Evolutionary conservation across 257 asterid genomes (phyloP).

Genomic region (Nicotiana obtusifolia): DNA sequence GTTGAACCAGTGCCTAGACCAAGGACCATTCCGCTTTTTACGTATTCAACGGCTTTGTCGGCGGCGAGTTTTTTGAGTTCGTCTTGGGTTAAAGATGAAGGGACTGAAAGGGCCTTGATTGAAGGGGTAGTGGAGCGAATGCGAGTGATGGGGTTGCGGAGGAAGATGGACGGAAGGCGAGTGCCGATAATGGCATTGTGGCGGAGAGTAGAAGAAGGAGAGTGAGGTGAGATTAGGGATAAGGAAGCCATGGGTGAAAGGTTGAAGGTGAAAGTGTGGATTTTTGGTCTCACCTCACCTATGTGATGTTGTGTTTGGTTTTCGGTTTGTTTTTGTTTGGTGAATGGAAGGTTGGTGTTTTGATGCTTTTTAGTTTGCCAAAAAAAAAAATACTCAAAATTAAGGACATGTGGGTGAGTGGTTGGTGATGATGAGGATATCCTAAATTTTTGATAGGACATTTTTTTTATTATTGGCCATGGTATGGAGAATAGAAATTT

Average conservation of each 20-base stretch:
- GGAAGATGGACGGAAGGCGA: conserved; percentile 8
- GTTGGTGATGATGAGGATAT: conserved; percentile 1
- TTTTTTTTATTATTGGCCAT: neutral
- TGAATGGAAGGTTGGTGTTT: neutral
- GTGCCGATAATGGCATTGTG: conserved; percentile 13
- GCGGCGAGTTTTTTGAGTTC: conserved; percentile 87
- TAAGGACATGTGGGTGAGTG: no score
- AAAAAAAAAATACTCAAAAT: no score
- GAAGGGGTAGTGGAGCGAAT: conserved; percentile 19
- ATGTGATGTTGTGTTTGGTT: neutral
- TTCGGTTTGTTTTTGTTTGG: neutral
- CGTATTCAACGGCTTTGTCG: conserved; percentile 87
- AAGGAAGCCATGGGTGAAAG: conserved; percentile 19
- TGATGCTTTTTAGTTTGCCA: no score
- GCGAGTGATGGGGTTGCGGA: conserved; percentile 7
- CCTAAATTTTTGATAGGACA: neutral
- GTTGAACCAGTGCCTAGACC: conserved; percentile 99
- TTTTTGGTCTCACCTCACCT: neutral
- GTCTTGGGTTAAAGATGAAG: conserved; percentile 65
- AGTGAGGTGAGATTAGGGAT: conserved; percentile 14
- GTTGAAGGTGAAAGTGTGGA: neutral
- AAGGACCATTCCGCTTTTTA: conserved; percentile 81
- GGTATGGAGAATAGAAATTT: neutral
- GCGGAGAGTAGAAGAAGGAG: neutral
- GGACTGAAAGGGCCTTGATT: conserved; percentile 35